phyloP scores from a whole-genome alignment of 2,329 filamentous ascomycete genomes.

The Waltergamsia citrina region DNA sequence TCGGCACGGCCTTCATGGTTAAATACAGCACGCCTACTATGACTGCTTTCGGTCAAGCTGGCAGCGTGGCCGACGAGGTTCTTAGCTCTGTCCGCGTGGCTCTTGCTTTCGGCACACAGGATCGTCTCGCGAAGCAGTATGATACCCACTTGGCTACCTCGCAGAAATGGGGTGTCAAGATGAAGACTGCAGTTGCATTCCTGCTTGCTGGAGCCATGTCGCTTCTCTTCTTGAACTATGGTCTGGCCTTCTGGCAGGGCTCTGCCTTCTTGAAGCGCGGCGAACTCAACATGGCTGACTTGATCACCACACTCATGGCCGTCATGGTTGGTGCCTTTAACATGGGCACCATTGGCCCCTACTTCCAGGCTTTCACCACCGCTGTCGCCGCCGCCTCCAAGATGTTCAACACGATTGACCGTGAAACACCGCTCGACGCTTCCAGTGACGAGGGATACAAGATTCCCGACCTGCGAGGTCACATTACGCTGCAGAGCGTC shows the following conservation, averaged over 20 bases:
- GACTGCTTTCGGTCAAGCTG: constrained; percentile 72
- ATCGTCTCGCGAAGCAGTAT: constrained; percentile 82
- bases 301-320: constrained; percentile 81
- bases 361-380: constrained; percentile 77
- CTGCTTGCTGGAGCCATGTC: constrained; percentile 82
- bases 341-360: constrained; percentile 78
- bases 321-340: constrained; percentile 92
- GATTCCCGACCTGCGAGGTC: constrained; percentile 51
- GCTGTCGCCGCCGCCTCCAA: constrained; percentile 78
- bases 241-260: constrained; percentile 82
- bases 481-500: constrained; percentile 70
- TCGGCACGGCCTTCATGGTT: constrained; percentile 64
- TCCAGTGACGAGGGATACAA: constrained; percentile 58
- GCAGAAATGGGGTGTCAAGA: constrained; percentile 48
- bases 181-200: constrained; percentile 61
- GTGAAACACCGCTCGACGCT: constrained; percentile 74
- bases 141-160: constrained; percentile 52
- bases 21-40: constrained; percentile 73
- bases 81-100: constrained; percentile 89
- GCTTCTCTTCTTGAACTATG: constrained; percentile 79
- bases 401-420: constrained; percentile 91
- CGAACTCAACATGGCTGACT: constrained; percentile 55
- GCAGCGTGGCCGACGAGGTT: constrained; percentile 54
- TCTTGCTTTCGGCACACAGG: constrained; percentile 86
- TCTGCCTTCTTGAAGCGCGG: constrained; percentile 46